These are phyloP conservation scores for Amphibolis antarctica DNA, from an alignment of 106 monocot genomes.

Conservation along the genomic window DNA sequence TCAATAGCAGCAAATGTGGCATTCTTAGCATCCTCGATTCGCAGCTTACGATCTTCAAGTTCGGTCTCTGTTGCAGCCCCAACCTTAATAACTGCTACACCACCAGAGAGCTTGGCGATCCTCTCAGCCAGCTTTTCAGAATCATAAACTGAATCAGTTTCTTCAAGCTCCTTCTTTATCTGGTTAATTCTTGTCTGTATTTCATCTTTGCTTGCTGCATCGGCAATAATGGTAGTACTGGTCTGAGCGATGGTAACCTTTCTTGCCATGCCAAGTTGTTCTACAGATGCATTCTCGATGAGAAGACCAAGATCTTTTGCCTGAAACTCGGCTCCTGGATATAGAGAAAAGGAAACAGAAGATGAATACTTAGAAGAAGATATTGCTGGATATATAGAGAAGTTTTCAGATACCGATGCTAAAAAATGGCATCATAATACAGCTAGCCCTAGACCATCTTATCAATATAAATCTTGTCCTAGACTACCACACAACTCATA, in stretches of 20 bases:
- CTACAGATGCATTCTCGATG: conserved; percentile 42
- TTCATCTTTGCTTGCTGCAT: conserved; percentile 71
- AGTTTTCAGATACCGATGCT: too few relatives aligned
- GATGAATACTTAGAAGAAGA: not conserved
- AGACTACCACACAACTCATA: too few relatives aligned
- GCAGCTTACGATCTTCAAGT: conserved; percentile 77
- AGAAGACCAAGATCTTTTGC: conserved; percentile 69
- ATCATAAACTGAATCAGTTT: conserved; percentile 64
- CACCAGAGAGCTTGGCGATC: conserved; percentile 76
- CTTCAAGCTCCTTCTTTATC: conserved; percentile 69
- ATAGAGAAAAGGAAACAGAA: conserved; percentile 1
- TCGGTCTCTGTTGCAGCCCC: conserved; percentile 86
- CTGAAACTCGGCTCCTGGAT: conserved; percentile 58
- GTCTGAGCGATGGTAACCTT: conserved; percentile 50
- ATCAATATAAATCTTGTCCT: too few relatives aligned
- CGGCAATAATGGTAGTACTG: conserved; percentile 62
- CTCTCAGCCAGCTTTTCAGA: conserved; percentile 64
- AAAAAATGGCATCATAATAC: too few relatives aligned
- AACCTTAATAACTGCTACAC: conserved; percentile 82
- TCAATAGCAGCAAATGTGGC: conserved; percentile 87
- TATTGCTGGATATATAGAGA: too few relatives aligned
- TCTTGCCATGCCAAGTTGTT: conserved; percentile 63
- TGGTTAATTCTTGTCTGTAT: conserved; percentile 66
- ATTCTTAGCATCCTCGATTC: conserved; percentile 85
- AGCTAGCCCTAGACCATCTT: too few relatives aligned